phyloP scores from a whole-genome alignment of 2,329 filamentous ascomycete genomes.

The Periconia macrospinosa region DNA sequence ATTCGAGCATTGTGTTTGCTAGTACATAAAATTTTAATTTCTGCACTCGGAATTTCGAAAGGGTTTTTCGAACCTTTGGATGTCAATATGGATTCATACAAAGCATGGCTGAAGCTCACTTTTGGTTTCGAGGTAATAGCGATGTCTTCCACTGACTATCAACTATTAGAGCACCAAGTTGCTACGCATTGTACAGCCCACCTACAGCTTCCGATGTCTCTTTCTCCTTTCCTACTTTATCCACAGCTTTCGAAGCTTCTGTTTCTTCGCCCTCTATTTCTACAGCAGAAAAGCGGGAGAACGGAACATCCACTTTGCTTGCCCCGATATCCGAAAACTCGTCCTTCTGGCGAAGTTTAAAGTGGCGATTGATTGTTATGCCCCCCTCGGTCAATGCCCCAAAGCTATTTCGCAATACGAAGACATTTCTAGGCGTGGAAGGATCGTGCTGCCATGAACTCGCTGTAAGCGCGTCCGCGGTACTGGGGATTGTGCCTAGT shows the following conservation, averaged over 20 bases:
- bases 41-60: too few species aligned
- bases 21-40: too few species aligned
- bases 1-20: not conserved
- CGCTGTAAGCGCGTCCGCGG: slow-evolving; percentile 41
- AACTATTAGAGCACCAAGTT: slow-evolving; percentile 7
- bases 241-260: not conserved
- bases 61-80: not conserved
- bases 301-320: slow-evolving; percentile 55
- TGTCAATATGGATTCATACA: not conserved
- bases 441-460: slow-evolving; percentile 21
- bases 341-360: not conserved
- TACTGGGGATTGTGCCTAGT: slow-evolving; percentile 50
- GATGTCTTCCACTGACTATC: slow-evolving; percentile 3
- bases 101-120: not conserved
- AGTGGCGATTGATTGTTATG: slow-evolving; percentile 24
- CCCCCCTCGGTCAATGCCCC: slow-evolving; percentile 66
- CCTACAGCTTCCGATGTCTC: slow-evolving; percentile 7
- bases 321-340: slow-evolving; percentile 12
- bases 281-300: slow-evolving; percentile 38
- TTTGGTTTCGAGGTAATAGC: not conserved
- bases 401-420: slow-evolving; percentile 51
- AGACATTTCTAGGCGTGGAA: slow-evolving; percentile 13
- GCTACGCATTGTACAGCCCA: slow-evolving; percentile 1
- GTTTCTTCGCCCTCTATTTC: not conserved
- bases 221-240: too few species aligned